phyloP scores from a whole-genome alignment of 2,329 filamentous ascomycete genomes.

The Microsporum ferrugineum region DNA sequence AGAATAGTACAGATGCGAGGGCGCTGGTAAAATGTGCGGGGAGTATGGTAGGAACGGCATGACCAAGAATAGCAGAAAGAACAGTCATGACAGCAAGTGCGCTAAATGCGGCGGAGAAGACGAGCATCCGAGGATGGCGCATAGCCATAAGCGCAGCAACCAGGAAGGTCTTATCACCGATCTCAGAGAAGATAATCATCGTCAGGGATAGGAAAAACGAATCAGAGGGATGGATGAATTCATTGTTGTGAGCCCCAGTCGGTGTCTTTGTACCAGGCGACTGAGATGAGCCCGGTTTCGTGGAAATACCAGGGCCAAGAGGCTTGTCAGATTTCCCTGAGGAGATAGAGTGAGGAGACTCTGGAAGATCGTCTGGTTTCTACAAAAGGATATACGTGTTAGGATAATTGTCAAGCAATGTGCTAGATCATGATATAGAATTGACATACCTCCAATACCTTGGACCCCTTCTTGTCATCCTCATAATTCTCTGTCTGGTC shows the following conservation, averaged over 20 bases:
- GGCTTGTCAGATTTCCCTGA: slow-evolving; percentile 52
- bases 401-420: neutral
- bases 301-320: slow-evolving; percentile 40
- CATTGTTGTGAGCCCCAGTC: slow-evolving; percentile 21
- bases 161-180: slow-evolving; percentile 97
- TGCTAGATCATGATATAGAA: neutral
- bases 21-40: slow-evolving; percentile 86
- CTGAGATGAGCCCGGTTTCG: slow-evolving; percentile 26
- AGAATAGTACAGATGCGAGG: slow-evolving; percentile 71
- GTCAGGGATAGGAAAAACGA: slow-evolving; percentile 86
- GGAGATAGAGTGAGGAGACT: slow-evolving; percentile 62
- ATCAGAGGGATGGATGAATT: slow-evolving; percentile 64
- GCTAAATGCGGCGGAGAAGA: slow-evolving; percentile 89
- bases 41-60: slow-evolving; percentile 80
- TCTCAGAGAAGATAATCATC: slow-evolving; percentile 95
- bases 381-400: slow-evolving; percentile 24
- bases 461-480: slow-evolving; percentile 35
- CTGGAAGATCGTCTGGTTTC: slow-evolving; percentile 74
- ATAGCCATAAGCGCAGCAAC: slow-evolving; percentile 97
- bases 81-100: slow-evolving; percentile 91
- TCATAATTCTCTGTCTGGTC: slow-evolving; percentile 27
- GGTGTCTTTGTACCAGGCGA: neutral
- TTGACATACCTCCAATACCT: slow-evolving; percentile 44
- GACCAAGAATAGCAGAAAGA: slow-evolving; percentile 81
- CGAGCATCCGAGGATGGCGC: slow-evolving; percentile 86